phyloP scores from a whole-genome alignment of 345 rosid genomes.

The Populus simonii region DNA sequence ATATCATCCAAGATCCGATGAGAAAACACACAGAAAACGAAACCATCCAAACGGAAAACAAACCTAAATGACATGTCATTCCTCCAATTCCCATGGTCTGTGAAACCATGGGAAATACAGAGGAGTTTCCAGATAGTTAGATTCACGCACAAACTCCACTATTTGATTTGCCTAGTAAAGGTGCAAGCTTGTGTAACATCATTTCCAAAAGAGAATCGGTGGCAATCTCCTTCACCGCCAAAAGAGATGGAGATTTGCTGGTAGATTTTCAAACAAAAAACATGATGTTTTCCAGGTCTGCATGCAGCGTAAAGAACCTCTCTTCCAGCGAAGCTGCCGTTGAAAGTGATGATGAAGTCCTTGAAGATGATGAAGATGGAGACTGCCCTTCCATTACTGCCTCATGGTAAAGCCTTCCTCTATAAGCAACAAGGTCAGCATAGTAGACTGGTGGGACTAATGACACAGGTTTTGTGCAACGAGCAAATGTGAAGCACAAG shows the following conservation, averaged over 20 bases:
- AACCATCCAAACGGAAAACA: not conserved
- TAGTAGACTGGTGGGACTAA: slow-evolving; percentile 79
- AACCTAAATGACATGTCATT: not conserved
- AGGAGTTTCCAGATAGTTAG: slow-evolving; percentile 36
- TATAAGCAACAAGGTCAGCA: slow-evolving; percentile 78
- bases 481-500: slow-evolving; percentile 82
- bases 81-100: not conserved
- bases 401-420: slow-evolving; percentile 70
- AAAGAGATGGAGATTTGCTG: not conserved
- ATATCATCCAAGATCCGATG: not conserved
- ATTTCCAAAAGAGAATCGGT: slow-evolving; percentile 18
- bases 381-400: slow-evolving; percentile 46
- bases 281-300: slow-evolving; percentile 62
- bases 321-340: slow-evolving; percentile 42
- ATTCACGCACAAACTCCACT: slow-evolving; percentile 71
- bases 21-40: not conserved
- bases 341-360: slow-evolving; percentile 37
- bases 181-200: slow-evolving; percentile 36
- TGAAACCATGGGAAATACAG: not conserved
- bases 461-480: slow-evolving; percentile 85
- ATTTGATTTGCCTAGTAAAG: slow-evolving; percentile 20
- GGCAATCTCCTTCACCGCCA: slow-evolving; percentile 4
- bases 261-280: slow-evolving; percentile 52
- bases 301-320: slow-evolving; percentile 48
- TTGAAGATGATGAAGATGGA: slow-evolving; percentile 41